Evolutionary conservation across 768 basidiomycete genomes (phyloP).

Genomic region (Lentinula lateritia): DNA sequence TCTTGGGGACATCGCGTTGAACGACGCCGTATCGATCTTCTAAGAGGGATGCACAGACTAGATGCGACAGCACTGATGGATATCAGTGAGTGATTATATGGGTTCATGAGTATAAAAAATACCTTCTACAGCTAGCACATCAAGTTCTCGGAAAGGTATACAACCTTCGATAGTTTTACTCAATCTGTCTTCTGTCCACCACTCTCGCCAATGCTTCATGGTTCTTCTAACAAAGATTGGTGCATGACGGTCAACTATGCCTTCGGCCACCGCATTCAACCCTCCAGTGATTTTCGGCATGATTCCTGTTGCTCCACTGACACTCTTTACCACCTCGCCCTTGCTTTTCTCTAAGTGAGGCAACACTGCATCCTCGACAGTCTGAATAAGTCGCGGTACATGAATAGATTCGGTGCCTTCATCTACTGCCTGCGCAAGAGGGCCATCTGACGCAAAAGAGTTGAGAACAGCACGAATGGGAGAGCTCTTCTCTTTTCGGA

Average conservation of each 20-base stretch:
- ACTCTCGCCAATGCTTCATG: slow-evolving; percentile 24
- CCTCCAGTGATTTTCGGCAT: background rate
- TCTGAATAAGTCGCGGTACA: slow-evolving; percentile 47
- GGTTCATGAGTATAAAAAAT: slow-evolving; percentile 11
- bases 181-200: slow-evolving; percentile 56
- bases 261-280: slow-evolving; percentile 9
- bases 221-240: slow-evolving; percentile 26
- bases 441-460: slow-evolving; percentile 57
- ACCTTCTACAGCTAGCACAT: slow-evolving; percentile 63
- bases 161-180: slow-evolving; percentile 47
- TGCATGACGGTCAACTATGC: slow-evolving; percentile 14
- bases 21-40: slow-evolving; percentile 84
- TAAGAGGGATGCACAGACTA: slow-evolving; percentile 65
- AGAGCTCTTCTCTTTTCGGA: slow-evolving; percentile 37
- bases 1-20: slow-evolving; percentile 78
- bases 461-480: slow-evolving; percentile 50
- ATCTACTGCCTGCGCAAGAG: slow-evolving; percentile 45
- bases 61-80: slow-evolving; percentile 52
- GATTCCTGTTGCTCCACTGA: slow-evolving; percentile 14
- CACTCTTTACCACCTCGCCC: slow-evolving; percentile 16
- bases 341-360: slow-evolving; percentile 12
- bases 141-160: slow-evolving; percentile 58
- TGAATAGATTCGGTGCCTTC: slow-evolving; percentile 37
- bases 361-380: slow-evolving; percentile 19
- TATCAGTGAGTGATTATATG: background rate